Conservation (phyloP, 139 green algal species). For the Chlorella sorokiniana region DNA sequence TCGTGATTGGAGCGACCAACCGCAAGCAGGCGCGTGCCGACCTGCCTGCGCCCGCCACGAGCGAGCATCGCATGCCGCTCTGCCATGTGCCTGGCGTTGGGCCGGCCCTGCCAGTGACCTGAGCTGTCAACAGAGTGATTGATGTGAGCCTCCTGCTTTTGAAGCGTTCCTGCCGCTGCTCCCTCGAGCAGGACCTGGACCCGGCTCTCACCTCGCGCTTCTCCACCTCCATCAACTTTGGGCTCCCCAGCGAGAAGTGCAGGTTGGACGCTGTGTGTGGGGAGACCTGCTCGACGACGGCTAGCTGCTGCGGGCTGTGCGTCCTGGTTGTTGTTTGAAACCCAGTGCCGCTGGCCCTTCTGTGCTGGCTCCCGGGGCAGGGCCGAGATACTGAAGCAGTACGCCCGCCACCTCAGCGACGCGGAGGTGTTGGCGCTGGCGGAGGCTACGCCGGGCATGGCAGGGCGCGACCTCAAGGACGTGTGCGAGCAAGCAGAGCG, state of each 20-base stretch:
- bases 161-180: neutral
- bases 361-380: conserved; percentile 27
- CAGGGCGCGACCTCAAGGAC: conserved; percentile 85
- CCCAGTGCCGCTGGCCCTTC: neutral
- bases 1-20: conserved; percentile 94
- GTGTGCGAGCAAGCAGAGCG: conserved; percentile 87
- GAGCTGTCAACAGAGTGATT: neutral
- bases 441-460: conserved; percentile 60
- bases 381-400: conserved; percentile 77
- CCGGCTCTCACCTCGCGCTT: conserved; percentile 81
- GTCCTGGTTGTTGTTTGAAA: neutral
- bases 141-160: neutral
- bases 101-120: neutral
- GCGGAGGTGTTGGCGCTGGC: conserved; percentile 60
- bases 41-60: conserved; percentile 56
- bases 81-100: too few relatives aligned
- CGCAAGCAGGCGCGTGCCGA: conserved; percentile 65
- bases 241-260: conserved; percentile 68
- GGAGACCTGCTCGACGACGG: neutral
- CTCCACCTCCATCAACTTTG: conserved; percentile 72
- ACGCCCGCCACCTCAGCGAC: conserved; percentile 77
- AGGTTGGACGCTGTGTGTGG: neutral
- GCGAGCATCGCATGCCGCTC: neutral
- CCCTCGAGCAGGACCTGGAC: conserved; percentile 75
- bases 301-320: neutral